These are phyloP conservation scores for Tilletia horrida DNA, from an alignment of 1,284 basidiomycete genomes.

Conservation along the genomic window DNA sequence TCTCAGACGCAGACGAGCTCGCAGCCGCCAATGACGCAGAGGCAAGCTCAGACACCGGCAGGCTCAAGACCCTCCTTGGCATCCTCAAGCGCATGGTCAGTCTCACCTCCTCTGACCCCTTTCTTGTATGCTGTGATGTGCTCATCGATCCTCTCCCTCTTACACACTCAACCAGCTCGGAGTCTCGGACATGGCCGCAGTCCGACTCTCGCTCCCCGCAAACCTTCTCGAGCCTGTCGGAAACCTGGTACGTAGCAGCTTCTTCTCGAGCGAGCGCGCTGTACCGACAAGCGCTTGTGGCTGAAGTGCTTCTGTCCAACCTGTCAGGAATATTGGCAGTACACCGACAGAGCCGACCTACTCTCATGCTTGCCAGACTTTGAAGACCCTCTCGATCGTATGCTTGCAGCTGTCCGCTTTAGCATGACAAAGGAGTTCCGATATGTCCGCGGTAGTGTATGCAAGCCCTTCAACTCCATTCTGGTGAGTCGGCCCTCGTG, in stretches of 20 bases:
- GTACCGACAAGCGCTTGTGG: slow-evolving; percentile 37
- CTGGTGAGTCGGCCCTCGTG: slow-evolving; percentile 22
- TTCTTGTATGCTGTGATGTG: too few species aligned
- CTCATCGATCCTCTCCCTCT: too few species aligned
- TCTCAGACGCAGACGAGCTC: slow-evolving; percentile 47
- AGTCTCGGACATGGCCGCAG: slow-evolving; percentile 52
- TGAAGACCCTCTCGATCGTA: slow-evolving; percentile 82
- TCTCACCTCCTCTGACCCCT: neutral
- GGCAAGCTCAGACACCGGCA: slow-evolving; percentile 41
- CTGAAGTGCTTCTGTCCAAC: too few species aligned
- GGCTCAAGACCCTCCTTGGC: slow-evolving; percentile 48
- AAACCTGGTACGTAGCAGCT: slow-evolving; percentile 8
- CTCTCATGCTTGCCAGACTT: slow-evolving; percentile 83
- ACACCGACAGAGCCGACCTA: slow-evolving; percentile 85
- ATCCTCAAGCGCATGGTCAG: slow-evolving; percentile 46
- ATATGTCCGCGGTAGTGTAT: slow-evolving; percentile 77
- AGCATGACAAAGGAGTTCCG: slow-evolving; percentile 88
- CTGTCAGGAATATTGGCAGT: slow-evolving; percentile 61
- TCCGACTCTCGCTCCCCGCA: slow-evolving; percentile 51
- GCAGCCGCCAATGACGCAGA: slow-evolving; percentile 43
- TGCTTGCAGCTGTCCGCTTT: slow-evolving; percentile 85
- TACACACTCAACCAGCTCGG: slow-evolving; percentile 27
- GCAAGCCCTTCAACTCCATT: slow-evolving; percentile 74
- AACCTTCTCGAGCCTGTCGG: slow-evolving; percentile 49
- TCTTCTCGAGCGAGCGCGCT: neutral